Evolutionary conservation across 2,329 filamentous ascomycete species (phyloP), one percentile per base, ranked within the genome.

Genomic region (Diaporthe sp.): DNA sequence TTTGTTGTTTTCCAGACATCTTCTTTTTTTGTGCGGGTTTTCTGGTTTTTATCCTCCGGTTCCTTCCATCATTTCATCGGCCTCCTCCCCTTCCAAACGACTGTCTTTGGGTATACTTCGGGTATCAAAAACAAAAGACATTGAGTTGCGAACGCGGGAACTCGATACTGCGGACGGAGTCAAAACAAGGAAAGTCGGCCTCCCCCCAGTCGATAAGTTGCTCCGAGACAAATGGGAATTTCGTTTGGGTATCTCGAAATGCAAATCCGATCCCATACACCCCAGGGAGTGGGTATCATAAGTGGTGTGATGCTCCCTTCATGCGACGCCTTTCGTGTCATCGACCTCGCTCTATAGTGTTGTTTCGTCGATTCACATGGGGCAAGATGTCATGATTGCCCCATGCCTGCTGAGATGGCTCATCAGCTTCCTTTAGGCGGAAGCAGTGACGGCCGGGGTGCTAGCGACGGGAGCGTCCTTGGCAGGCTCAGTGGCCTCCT

Each of bases 221-320:
- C 73, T 75, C 75, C 73, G 75, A 75, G 75, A 76, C 75, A 85
- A 84, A 84, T 85, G 87, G 85, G 86, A 79, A 76, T 75, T 84
- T 82, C 72, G 84, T 86, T 84, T 86, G 87, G 87, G 87, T 88
- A 88, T 88, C 87, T 87, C 85, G 85, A 89, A 88, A 89, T 89
- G 87, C 87, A 89, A 85, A 87, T 85, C 86, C 85, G 86, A 84
- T 85, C 83, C 86, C 71, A 66, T 75, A 75, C 73, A 74, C 75
- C 75, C 74, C 73, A 72, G 71, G 74, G 70, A 71, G 71, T 73
- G 75, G 75, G 73, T 76, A 75, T 75, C 73, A 74, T 71, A 73
- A 75, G 73, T 75, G 71, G 60, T 74, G 73, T 71, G 71, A 76
- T 75, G 75, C 76, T 77, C 75, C 64, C 64, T 54, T 77, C 75